phyloP scores from a whole-genome alignment of 768 basidiomycete genomes.

The Chalciporus chontae region DNA sequence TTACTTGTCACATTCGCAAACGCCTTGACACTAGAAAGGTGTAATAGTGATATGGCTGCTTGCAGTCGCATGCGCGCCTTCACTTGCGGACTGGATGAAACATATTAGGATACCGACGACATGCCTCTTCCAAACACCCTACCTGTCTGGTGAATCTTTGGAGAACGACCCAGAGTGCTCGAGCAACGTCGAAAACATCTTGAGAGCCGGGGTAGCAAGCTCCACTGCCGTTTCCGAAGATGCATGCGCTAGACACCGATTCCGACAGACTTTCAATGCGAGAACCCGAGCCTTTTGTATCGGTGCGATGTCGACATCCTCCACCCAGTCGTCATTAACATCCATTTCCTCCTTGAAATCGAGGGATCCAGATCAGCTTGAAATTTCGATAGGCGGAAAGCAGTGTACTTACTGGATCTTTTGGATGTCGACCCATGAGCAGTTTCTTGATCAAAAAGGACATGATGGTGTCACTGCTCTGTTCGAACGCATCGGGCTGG shows the following conservation, averaged over 20 bases:
- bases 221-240: conserved; percentile 55
- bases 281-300: conserved; percentile 68
- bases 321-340: conserved; percentile 70
- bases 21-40: conserved; percentile 57
- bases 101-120: conserved; percentile 12
- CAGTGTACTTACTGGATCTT: conserved; percentile 41
- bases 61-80: conserved; percentile 80
- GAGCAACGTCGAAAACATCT: conserved; percentile 71
- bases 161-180: conserved; percentile 64
- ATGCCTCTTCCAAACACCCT: conserved; percentile 13
- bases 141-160: conserved; percentile 53
- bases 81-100: conserved; percentile 47
- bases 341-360: conserved; percentile 52
- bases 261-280: conserved; percentile 76
- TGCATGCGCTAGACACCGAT: conserved; percentile 73
- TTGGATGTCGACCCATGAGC: conserved; percentile 53
- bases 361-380: neutral
- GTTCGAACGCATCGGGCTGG: conserved; percentile 72
- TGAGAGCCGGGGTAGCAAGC: conserved; percentile 70
- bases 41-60: conserved; percentile 76
- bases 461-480: conserved; percentile 71
- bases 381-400: neutral
- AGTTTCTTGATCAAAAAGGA: conserved; percentile 66
- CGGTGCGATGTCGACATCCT: conserved; percentile 57
- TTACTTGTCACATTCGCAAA: conserved; percentile 56